Evolutionary conservation across 2,329 filamentous ascomycete species (phyloP), one percentile per base, ranked within the genome.

Genomic region (Microcera coccophila): DNA sequence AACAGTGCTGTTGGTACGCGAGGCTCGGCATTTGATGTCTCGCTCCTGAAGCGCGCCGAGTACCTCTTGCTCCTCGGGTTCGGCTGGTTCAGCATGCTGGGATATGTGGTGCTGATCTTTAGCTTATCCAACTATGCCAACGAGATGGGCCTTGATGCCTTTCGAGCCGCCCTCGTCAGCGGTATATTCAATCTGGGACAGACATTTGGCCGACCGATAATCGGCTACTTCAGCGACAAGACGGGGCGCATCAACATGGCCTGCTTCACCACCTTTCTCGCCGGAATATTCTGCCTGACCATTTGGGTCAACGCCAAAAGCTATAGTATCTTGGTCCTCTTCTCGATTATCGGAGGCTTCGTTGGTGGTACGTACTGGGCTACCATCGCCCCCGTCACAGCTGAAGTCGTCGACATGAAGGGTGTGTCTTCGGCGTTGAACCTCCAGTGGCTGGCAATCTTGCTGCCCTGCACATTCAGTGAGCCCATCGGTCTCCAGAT

Each of bases 21-120:
- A 1, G 82, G 87, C 53, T 65, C 78, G 3, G 76, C 82, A 2
- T 89, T 90, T 54, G 81, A 87, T 56, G 67, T 74, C 29, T 63
- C 62, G 4, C 70, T 90, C 1, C 79, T 90, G 60, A 76, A 69
- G 49, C 71, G 75, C 4, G 57, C 69, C 0, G 79, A 87, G 56
- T 89, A 84, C 50, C 60, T 82, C 19, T 67, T 89, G 2, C 70
- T 87, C 11, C 62, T 87, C 28, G 71, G 65, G 3, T 93, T 82
- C 70, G 82, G 83, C 7, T 80, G 82, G 63, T 81, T 90, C 49
- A 82, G 76, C 46, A 79, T 90, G 66, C 67, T 91, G 12, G 85
- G 76, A 4, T 91, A 91, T 55, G 74, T 87, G 19, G 83, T 88
- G 4, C 72, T 90, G n/a, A 74, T 90, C 34, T 91, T 90, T 64